Evolutionary conservation across 2,329 filamentous ascomycete genomes (phyloP), one percentile per base, ranked within the genome.

Genomic region (Alternaria gaisen): DNA sequence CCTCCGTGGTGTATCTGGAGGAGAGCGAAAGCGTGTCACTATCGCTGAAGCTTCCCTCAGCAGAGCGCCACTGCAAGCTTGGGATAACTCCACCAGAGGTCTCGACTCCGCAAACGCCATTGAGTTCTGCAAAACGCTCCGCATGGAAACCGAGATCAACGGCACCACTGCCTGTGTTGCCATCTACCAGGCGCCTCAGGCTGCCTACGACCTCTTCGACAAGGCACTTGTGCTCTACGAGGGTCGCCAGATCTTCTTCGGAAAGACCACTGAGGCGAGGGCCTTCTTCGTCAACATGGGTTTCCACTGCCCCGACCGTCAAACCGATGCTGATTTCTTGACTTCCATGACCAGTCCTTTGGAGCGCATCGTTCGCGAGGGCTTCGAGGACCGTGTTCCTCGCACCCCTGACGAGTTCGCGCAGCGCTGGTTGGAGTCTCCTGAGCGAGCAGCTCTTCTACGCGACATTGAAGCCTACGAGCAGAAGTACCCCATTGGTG

Each of bases 11-110:
- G 90, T 93, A 10, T 90, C 87, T 28, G 90, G 90, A 73, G 91
- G 90, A 73, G 90, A 93, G 82, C 84, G 89, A 75, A 94, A 95
- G 80, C 88, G 93, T 74, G 92, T 96, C 5, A 91, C 88, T 44
- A 93, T 95, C 63, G 91, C 90, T 1, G 92, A 95, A 77, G 92
- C 91, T 66, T 85, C 90, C 61, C 81, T 93, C 11, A 89, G 89
- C 16, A 82, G 83, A 34, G 85, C 87, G 0, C 85, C 85, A 0
- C 76, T 88, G 2, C 89, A 91, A 74, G 90, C 88, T 61, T 95
- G 92, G 91, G 92, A 92, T 72, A 92, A 92, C 81, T 89, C 86
- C 41, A 92, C 90, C 26, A 84, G 90, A 79, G 90, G 90, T 78
- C 82, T 92, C 32, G 90, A 93, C 79, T 90, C 86, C 32, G 90